These are phyloP conservation scores for Ophiostoma pallidulum DNA, from an alignment of 2,329 filamentous ascomycete genomes.

Conservation along the genomic window DNA sequence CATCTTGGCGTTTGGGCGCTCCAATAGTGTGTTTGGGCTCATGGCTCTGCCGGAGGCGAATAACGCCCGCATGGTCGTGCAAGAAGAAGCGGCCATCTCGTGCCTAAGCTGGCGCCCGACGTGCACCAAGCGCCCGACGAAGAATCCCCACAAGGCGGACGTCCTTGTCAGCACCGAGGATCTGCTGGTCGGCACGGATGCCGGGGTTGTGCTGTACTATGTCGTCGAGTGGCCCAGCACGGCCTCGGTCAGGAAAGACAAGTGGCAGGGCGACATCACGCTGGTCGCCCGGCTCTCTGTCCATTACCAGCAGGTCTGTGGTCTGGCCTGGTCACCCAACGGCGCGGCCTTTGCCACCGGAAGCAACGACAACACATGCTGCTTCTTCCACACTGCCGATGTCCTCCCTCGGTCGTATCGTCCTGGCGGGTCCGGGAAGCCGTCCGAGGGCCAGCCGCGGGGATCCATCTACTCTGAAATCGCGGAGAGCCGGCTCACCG, in stretches of 20 bases:
- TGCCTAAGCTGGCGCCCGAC: slow-evolving; percentile 75
- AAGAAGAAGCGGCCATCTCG: slow-evolving; percentile 62
- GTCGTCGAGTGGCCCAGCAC: slow-evolving; percentile 71
- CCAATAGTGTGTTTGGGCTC: slow-evolving; percentile 64
- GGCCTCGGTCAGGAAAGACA: slow-evolving; percentile 52
- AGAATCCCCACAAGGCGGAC: slow-evolving; percentile 36
- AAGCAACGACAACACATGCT: slow-evolving; percentile 85
- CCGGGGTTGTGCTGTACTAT: slow-evolving; percentile 79
- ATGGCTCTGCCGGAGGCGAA: slow-evolving; percentile 61
- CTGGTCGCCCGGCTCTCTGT: slow-evolving; percentile 67
- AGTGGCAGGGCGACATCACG: slow-evolving; percentile 70
- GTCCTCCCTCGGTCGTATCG: slow-evolving; percentile 31
- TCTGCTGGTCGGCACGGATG: slow-evolving; percentile 75
- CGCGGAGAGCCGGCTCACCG: slow-evolving; percentile 3
- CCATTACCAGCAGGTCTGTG: slow-evolving; percentile 86
- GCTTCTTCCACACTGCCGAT: slow-evolving; percentile 62
- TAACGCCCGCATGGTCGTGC: slow-evolving; percentile 45
- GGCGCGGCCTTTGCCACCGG: slow-evolving; percentile 75
- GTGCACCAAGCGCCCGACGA: slow-evolving; percentile 41
- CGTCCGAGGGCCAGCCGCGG: not conserved
- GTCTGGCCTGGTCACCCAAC: slow-evolving; percentile 75
- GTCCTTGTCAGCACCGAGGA: slow-evolving; percentile 63
- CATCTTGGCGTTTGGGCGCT: slow-evolving; percentile 78
- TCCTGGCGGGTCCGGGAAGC: not conserved
- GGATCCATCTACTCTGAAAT: not conserved